phyloP scores from a whole-genome alignment of 768 basidiomycete genomes.

The Hortiboletus flavorubellus region DNA sequence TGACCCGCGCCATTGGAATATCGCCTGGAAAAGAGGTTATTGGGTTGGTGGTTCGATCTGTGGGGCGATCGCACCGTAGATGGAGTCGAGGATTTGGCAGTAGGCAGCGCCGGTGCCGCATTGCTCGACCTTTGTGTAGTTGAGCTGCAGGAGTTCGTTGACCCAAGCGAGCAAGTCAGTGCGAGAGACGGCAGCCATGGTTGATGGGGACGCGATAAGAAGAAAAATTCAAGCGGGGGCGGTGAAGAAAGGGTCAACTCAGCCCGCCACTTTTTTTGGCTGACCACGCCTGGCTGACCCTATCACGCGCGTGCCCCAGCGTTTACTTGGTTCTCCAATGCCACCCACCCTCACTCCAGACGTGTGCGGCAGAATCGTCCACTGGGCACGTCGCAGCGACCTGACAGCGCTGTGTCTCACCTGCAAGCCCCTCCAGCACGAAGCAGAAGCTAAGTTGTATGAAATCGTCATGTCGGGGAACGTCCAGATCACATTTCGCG shows the following conservation, averaged over 20 bases:
- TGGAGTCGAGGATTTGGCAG: constrained; percentile 92
- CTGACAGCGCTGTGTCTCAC: constrained; percentile 43
- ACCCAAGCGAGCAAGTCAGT: constrained; percentile 91
- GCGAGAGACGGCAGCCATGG: constrained; percentile 65
- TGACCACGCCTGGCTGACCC: background rate
- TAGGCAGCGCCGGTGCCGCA: constrained; percentile 91
- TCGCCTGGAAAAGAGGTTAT: constrained; percentile 54
- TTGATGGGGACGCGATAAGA: constrained; percentile 6
- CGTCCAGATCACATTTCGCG: constrained; percentile 32
- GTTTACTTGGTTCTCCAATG: constrained; percentile 8
- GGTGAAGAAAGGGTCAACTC: background rate
- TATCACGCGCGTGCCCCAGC: background rate
- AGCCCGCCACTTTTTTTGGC: constrained; percentile 9
- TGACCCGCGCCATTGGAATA: constrained; percentile 86
- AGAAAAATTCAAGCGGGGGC: background rate
- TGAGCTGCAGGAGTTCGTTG: constrained; percentile 88
- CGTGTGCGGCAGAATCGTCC: constrained; percentile 40
- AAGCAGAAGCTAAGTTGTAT: constrained; percentile 49
- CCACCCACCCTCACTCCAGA: constrained; percentile 37
- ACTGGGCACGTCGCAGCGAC: constrained; percentile 35
- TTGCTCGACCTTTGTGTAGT: constrained; percentile 91
- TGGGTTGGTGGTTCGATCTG: constrained; percentile 19
- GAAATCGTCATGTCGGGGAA: constrained; percentile 38
- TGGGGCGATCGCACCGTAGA: constrained; percentile 61
- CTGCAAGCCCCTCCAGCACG: constrained; percentile 45